Evolutionary conservation across 805 yeast species (phyloP).

Genomic region (Pichia heedii): DNA sequence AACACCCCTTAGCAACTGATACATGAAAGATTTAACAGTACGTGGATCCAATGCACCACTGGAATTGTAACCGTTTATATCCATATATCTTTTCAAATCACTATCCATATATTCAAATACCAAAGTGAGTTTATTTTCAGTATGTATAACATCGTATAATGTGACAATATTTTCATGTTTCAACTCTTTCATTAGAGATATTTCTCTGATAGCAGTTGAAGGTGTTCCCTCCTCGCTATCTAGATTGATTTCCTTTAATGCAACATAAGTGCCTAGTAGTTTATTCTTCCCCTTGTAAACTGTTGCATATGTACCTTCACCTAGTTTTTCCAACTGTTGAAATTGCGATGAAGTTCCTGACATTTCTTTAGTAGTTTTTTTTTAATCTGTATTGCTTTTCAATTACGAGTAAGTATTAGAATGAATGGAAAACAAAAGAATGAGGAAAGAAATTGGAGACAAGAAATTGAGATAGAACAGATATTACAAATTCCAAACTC

Average conservation of each 20-base stretch:
- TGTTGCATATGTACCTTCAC: conserved; percentile 98
- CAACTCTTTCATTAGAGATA: conserved; percentile 88
- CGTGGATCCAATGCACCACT: conserved; percentile 65
- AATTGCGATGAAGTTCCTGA: conserved; percentile 33
- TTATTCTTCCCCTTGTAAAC: conserved; percentile 90
- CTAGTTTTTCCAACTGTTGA: conserved; percentile 66
- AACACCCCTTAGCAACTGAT: conserved; percentile 83
- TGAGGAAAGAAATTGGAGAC: too few species aligned
- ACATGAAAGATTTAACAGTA: conserved; percentile 85
- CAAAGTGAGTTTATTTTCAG: conserved; percentile 88
- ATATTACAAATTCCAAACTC: too few species aligned
- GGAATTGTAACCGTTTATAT: conserved; percentile 33
- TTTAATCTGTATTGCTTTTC: background rate
- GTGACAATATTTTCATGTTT: conserved; percentile 90
- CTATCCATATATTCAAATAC: conserved; percentile 92
- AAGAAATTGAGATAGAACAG: too few species aligned
- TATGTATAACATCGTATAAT: conserved; percentile 89
- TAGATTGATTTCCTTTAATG: conserved; percentile 86
- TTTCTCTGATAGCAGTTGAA: conserved; percentile 94
- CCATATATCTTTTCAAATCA: conserved; percentile 89
- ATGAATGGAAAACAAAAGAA: too few species aligned
- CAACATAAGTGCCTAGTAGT: conserved; percentile 82
- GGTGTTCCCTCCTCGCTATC: conserved; percentile 99
- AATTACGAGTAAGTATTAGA: too few species aligned
- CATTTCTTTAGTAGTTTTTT: conserved; percentile 11